phyloP scores from a whole-genome alignment of 768 basidiomycete genomes.

The Lyophyllum shimeji region DNA sequence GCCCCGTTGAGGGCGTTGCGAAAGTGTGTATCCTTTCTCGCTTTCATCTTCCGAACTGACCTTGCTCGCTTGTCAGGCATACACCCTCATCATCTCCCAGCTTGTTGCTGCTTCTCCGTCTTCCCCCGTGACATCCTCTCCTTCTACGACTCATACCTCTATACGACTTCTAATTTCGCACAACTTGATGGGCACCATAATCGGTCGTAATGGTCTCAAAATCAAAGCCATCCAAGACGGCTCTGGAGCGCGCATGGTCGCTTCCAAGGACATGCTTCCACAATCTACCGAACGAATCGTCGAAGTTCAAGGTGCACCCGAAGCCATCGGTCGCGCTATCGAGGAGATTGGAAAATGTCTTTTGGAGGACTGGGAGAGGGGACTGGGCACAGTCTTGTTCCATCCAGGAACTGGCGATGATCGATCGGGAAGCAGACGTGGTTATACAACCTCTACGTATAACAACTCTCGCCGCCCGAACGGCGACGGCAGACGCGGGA shows the following conservation, averaged over 20 bases:
- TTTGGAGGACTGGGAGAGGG: slow-evolving; percentile 95
- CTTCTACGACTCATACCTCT: slow-evolving; percentile 80
- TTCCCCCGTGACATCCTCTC: slow-evolving; percentile 64
- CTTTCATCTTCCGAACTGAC: slow-evolving; percentile 9
- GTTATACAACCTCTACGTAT: slow-evolving; percentile 41
- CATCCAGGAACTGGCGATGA: slow-evolving; percentile 89
- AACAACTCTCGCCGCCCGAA: slow-evolving; percentile 60
- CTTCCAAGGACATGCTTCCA: slow-evolving; percentile 98
- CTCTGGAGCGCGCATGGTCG: slow-evolving; percentile 97
- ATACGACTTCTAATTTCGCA: slow-evolving; percentile 98
- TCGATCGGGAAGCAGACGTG: slow-evolving; percentile 49
- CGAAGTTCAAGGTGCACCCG: slow-evolving; percentile 93
- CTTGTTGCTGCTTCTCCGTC: slow-evolving; percentile 82
- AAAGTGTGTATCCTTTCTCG: slow-evolving; percentile 52
- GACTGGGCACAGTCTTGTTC: slow-evolving; percentile 91
- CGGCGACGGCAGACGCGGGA: slow-evolving; percentile 54
- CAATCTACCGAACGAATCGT: slow-evolving; percentile 99
- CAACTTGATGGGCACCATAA: slow-evolving; percentile 99
- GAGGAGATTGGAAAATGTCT: slow-evolving; percentile 95
- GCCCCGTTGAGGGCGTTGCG: slow-evolving; percentile 89
- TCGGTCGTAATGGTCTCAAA: slow-evolving; percentile 93
- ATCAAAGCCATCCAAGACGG: slow-evolving; percentile 98
- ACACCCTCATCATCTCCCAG: slow-evolving; percentile 90
- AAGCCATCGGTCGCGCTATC: slow-evolving; percentile 90
- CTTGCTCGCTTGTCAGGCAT: slow-evolving; percentile 62